A percentile compares a stretch with the other conserved stretches of the same genome.
Evolutionary conservation across 2,329 filamentous ascomycete genomes (phyloP).

Genomic region (Colletotrichum aenigma): DNA sequence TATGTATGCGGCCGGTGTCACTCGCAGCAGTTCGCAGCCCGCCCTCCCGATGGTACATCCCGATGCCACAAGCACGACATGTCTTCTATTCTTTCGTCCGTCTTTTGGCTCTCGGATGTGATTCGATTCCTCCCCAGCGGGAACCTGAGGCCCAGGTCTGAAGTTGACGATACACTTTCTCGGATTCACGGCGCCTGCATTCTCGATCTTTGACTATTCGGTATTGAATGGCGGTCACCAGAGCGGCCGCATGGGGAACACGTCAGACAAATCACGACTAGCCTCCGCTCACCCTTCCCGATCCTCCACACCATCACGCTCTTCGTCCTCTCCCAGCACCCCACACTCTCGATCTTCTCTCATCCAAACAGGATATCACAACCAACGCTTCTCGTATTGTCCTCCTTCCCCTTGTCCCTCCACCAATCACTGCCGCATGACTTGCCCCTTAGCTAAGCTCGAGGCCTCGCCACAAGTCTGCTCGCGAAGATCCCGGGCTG

Average conservation of each 20-base stretch:
- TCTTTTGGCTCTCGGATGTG: neutral
- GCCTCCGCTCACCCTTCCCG: conserved; percentile 11
- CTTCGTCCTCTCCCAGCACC: neutral
- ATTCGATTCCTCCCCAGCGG: neutral
- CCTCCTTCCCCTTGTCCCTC: neutral
- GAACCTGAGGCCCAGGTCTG: neutral
- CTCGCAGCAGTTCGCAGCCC: conserved; percentile 16
- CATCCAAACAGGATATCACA: neutral
- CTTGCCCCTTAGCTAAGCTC: conserved; percentile 9
- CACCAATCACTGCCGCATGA: conserved; percentile 10
- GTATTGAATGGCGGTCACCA: neutral
- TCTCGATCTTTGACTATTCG: neutral
- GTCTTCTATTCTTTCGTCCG: neutral
- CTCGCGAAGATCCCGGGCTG: neutral
- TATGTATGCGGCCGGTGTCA: conserved; percentile 6
- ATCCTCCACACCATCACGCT: conserved; percentile 13
- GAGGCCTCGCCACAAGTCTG: neutral
- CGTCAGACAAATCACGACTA: conserved; percentile 16
- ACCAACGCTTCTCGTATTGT: conserved; percentile 13
- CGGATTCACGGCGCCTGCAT: neutral
- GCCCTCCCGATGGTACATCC: neutral
- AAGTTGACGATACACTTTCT: neutral
- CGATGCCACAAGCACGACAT: neutral
- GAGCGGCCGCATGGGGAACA: conserved; percentile 1
- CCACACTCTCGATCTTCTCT: conserved; percentile 18